A percentile compares a stretch with the other conserved stretches of the same genome.
Evolutionary conservation across 768 basidiomycete genomes (phyloP).

Genomic region (Dentipellis fragilis): DNA sequence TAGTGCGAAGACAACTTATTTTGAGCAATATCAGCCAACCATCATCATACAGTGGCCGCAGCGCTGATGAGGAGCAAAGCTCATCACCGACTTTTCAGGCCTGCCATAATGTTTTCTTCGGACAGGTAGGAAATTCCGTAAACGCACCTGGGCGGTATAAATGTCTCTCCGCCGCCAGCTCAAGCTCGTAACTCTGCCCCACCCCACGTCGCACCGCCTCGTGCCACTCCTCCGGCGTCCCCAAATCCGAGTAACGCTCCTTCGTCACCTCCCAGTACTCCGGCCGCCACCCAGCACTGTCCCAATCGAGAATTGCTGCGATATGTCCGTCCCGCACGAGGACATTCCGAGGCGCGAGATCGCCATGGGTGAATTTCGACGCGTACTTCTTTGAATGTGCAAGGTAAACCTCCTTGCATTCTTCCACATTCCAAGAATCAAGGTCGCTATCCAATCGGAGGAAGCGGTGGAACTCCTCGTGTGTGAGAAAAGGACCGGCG

Average conservation of each 20-base stretch:
- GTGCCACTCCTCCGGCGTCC: not conserved
- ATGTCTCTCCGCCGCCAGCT: no score
- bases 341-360: slow-evolving; percentile 31
- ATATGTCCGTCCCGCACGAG: slow-evolving; percentile 23
- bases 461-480: not conserved
- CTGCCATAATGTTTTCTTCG: no score
- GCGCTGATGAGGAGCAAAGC: no score
- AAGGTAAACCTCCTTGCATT: not conserved
- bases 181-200: no score
- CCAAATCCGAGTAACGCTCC: slow-evolving; percentile 4
- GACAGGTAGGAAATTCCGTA: no score
- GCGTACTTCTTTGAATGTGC: not conserved
- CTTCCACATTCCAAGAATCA: not conserved
- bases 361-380: not conserved
- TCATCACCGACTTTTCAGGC: no score
- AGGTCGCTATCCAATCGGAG: not conserved
- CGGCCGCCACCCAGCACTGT: slow-evolving; percentile 25
- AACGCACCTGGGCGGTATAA: no score
- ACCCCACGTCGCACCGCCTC: not conserved
- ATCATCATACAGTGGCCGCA: no score
- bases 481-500: not conserved
- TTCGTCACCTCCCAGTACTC: slow-evolving; percentile 23
- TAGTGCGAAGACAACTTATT: no score
- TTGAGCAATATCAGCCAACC: no score
- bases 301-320: slow-evolving; percentile 30